Conservation (phyloP, 306 rosid species). For the Senna tora region DNA sequence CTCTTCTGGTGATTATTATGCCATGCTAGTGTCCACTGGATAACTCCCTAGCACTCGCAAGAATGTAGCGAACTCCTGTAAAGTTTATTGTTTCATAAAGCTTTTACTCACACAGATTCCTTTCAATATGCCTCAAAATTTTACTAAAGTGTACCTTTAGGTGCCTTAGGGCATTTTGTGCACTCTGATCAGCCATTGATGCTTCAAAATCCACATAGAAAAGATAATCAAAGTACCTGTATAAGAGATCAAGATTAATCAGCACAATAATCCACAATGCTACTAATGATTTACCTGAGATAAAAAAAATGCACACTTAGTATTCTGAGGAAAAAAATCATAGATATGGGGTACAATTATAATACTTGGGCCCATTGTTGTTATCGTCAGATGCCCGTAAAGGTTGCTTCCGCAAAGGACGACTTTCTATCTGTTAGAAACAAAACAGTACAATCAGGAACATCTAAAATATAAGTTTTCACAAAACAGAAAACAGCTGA, state of each 20-base stretch:
- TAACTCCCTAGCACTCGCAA: constrained; percentile 97
- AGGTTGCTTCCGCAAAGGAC: constrained; percentile 84
- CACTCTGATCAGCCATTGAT: constrained; percentile 91
- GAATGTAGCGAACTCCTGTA: constrained; percentile 91
- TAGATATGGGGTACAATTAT: constrained; percentile 36
- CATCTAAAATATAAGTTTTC: constrained; percentile 28
- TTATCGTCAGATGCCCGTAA: constrained; percentile 67
- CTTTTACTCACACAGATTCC: constrained; percentile 25
- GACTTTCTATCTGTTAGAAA: constrained; percentile 84
- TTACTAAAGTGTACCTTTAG: constrained; percentile 58
- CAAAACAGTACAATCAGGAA: constrained; percentile 40
- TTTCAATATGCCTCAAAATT: constrained; percentile 17
- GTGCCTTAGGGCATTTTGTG: constrained; percentile 89
- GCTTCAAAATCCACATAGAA: constrained; percentile 97
- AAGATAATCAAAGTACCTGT: constrained; percentile 89
- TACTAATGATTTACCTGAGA: constrained; percentile 14
- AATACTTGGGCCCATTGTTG: constrained; percentile 68
- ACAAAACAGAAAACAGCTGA: constrained; percentile 11
- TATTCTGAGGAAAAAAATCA: constrained; percentile 13
- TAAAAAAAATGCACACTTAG: constrained; percentile 16
- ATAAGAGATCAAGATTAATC: constrained; percentile 36
- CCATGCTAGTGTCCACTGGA: constrained; percentile 76
- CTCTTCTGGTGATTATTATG: constrained; percentile 41
- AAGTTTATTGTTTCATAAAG: constrained; percentile 36
- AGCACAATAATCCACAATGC: constrained; percentile 34